Percentiles rank a stretch among this genome's conserved stretches.
These are phyloP conservation scores for Spatholobus suberectus DNA, from an alignment of 306 rosid species.

Conservation along the genomic window DNA sequence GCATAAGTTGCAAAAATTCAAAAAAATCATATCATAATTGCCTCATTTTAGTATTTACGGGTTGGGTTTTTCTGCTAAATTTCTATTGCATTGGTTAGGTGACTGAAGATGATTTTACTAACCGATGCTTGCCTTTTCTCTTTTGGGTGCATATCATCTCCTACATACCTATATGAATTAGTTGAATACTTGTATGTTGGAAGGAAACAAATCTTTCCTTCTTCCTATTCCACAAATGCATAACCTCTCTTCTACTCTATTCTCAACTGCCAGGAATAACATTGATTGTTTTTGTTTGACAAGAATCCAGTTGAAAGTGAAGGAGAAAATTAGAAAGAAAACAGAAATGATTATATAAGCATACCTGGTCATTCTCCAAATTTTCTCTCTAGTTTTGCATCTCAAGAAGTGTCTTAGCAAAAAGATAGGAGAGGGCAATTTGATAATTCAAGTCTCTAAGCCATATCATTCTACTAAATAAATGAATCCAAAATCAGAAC, in stretches of 20 bases:
- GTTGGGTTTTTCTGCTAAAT: not conserved
- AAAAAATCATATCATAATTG: not conserved
- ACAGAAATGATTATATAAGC: conserved; percentile 8
- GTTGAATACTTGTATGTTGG: conserved; percentile 98
- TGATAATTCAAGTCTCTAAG: conserved; percentile 96
- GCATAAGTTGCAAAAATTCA: conserved; percentile 11
- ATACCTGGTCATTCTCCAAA: conserved; percentile 92
- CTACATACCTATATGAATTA: conserved; percentile 90
- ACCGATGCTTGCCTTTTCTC: conserved; percentile 97
- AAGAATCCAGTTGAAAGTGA: not conserved
- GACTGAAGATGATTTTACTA: conserved; percentile 64
- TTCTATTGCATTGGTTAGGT: conserved; percentile 14
- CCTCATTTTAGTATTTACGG: not conserved
- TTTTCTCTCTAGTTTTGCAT: conserved; percentile 99
- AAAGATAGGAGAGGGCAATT: conserved; percentile 83
- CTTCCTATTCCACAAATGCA: conserved; percentile 86
- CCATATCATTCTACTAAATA: conserved; percentile 86
- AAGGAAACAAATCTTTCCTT: conserved; percentile 93
- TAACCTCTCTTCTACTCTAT: conserved; percentile 87
- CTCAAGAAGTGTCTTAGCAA: conserved; percentile 91
- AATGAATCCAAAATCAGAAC: conserved; percentile 32
- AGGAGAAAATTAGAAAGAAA: not conserved
- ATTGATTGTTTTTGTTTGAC: conserved; percentile 6
- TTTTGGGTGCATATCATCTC: conserved; percentile 88
- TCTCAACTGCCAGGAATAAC: conserved; percentile 66